Evolutionary conservation across 345 rosid species (phyloP).

Genomic region (Rubroshorea leprosula): DNA sequence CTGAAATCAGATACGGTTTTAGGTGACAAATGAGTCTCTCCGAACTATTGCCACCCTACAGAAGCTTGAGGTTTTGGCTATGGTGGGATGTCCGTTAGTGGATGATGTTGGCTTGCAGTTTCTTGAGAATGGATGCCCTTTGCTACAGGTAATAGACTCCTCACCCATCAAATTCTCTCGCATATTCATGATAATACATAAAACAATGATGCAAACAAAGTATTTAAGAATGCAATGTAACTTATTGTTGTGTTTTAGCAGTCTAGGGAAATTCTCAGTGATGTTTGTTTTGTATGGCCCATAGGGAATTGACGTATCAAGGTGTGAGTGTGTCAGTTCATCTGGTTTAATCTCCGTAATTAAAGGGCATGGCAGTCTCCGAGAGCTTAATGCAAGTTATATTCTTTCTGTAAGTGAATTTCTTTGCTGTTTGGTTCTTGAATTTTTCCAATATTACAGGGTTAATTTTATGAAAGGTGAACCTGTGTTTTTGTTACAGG

Average conservation of each 20-base stretch:
- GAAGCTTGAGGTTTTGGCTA: slow-evolving; percentile 54
- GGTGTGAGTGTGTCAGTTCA: slow-evolving; percentile 62
- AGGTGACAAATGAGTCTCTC: slow-evolving; percentile 74
- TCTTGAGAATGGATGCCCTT: slow-evolving; percentile 62
- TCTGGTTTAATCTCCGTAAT: slow-evolving; percentile 45
- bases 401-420: slow-evolving; percentile 58
- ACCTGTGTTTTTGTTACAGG: slow-evolving; percentile 34
- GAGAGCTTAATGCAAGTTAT: slow-evolving; percentile 53
- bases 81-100: slow-evolving; percentile 57
- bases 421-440: slow-evolving; percentile 1
- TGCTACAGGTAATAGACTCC: slow-evolving; percentile 47
- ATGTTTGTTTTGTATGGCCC: slow-evolving; percentile 1
- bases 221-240: not conserved
- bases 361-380: slow-evolving; percentile 53
- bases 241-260: too few relatives aligned
- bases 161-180: not conserved
- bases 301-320: slow-evolving; percentile 69
- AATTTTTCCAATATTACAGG: not conserved
- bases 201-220: not conserved
- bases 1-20: slow-evolving; percentile 4
- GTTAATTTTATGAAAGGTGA: slow-evolving; percentile 9
- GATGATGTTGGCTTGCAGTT: slow-evolving; percentile 58
- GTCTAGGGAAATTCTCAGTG: not conserved
- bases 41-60: slow-evolving; percentile 52
- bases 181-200: not conserved